Evolutionary conservation across 2,329 filamentous ascomycete species (phyloP).

Genomic region (Teratosphaeria viscida): DNA sequence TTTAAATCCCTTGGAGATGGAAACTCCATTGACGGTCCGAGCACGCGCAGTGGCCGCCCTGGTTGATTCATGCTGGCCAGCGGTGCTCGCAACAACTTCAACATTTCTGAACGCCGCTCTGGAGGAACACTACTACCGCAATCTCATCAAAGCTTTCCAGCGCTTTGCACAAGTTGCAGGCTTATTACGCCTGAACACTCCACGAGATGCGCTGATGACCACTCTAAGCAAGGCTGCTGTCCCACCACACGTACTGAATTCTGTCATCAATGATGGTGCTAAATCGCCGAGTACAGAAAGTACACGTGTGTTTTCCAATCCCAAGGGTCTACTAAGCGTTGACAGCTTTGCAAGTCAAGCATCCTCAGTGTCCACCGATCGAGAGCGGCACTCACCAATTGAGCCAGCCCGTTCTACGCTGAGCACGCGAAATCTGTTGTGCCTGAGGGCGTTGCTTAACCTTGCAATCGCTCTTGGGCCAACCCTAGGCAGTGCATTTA

Average conservation of each 20-base stretch:
- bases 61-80: slow-evolving; percentile 90
- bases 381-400: slow-evolving; percentile 46
- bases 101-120: slow-evolving; percentile 88
- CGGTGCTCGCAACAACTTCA: slow-evolving; percentile 85
- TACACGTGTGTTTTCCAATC: slow-evolving; percentile 56
- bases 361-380: slow-evolving; percentile 45
- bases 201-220: slow-evolving; percentile 87
- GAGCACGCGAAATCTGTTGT: slow-evolving; percentile 82
- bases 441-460: slow-evolving; percentile 83
- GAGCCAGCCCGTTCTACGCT: slow-evolving; percentile 47
- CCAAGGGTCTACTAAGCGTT: slow-evolving; percentile 61
- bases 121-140: slow-evolving; percentile 89
- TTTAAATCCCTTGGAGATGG: slow-evolving; percentile 69
- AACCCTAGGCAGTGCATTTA: slow-evolving; percentile 75
- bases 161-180: slow-evolving; percentile 93
- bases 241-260: slow-evolving; percentile 56
- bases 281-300: slow-evolving; percentile 37
- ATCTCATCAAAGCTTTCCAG: slow-evolving; percentile 83
- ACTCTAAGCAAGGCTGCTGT: slow-evolving; percentile 89
- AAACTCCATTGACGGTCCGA: slow-evolving; percentile 59
- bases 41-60: slow-evolving; percentile 71
- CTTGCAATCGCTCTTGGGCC: slow-evolving; percentile 88
- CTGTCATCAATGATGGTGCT: slow-evolving; percentile 23
- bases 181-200: slow-evolving; percentile 70
- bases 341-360: slow-evolving; percentile 56